phyloP scores from a whole-genome alignment of 225 moss, liverwort and hornwort genomes.

The Climacium dendroides region DNA sequence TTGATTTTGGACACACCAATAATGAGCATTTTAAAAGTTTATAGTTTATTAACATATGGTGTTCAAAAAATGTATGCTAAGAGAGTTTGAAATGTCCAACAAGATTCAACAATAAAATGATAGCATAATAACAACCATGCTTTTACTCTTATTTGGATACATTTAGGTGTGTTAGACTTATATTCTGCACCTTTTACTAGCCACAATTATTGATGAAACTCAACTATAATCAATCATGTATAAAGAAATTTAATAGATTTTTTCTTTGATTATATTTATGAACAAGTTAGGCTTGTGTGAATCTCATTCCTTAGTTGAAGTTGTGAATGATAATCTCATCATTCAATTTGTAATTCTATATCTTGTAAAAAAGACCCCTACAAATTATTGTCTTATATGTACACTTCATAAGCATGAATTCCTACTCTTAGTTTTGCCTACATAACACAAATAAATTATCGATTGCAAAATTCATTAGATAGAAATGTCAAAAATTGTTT shows the following conservation, averaged over 20 bases:
- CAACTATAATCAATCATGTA: background rate
- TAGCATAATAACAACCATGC: rapidly evolving
- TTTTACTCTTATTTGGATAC: background rate
- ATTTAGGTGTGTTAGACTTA: background rate
- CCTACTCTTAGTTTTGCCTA: background rate
- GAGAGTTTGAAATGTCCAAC: background rate
- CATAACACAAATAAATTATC: background rate
- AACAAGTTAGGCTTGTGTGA: background rate
- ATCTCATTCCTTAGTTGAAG: background rate
- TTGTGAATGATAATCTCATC: background rate
- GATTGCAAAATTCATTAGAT: background rate
- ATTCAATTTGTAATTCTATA: background rate
- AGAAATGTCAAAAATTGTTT: background rate
- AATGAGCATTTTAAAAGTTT: background rate
- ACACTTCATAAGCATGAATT: background rate
- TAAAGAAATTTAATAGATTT: background rate
- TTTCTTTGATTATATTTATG: background rate
- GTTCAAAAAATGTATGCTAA: background rate
- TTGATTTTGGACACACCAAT: background rate
- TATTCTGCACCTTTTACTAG: background rate
- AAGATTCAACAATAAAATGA: background rate
- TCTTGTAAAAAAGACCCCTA: background rate
- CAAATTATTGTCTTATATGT: background rate
- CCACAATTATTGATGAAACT: background rate
- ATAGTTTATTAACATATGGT: background rate